Percentiles rank a stretch among this genome's conserved stretches.
phyloP scores from a whole-genome alignment of 2,329 filamentous ascomycete species.

The Aspergillus glaucus region DNA sequence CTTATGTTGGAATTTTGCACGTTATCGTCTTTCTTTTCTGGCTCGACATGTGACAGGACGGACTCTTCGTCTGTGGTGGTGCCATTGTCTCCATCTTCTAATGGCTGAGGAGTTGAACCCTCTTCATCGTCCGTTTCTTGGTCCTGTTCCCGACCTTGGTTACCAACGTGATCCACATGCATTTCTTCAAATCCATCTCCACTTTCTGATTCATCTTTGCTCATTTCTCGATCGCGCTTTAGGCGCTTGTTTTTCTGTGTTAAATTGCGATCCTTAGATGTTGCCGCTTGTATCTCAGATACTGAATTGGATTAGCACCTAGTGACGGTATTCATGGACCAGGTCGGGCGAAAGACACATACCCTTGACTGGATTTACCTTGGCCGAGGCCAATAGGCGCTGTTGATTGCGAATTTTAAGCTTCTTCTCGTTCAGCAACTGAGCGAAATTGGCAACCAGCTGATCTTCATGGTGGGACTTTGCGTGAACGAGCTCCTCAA shows the following conservation, averaged over 20 bases:
- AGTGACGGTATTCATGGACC: neutral
- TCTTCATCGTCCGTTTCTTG: slow-evolving; percentile 22
- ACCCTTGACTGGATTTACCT: slow-evolving; percentile 37
- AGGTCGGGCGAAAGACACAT: slow-evolving; percentile 3
- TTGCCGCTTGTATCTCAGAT: slow-evolving; percentile 18
- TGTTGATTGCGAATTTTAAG: slow-evolving; percentile 59
- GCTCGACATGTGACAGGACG: neutral
- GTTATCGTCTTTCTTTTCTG: neutral
- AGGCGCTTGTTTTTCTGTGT: slow-evolving; percentile 9
- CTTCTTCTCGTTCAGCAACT: slow-evolving; percentile 58
- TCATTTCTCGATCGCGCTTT: slow-evolving; percentile 23
- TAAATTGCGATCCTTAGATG: slow-evolving; percentile 8
- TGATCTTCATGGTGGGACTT: slow-evolving; percentile 53
- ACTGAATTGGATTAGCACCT: slow-evolving; percentile 13
- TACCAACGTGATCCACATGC: slow-evolving; percentile 23
- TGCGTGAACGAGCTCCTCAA: slow-evolving; percentile 52
- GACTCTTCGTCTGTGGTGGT: slow-evolving; percentile 27
- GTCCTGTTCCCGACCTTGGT: slow-evolving; percentile 8
- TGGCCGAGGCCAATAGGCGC: slow-evolving; percentile 47
- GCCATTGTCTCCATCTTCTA: slow-evolving; percentile 25
- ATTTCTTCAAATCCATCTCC: slow-evolving; percentile 34
- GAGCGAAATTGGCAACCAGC: slow-evolving; percentile 53
- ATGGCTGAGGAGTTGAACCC: slow-evolving; percentile 23
- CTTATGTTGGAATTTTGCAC: neutral
- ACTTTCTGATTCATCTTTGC: slow-evolving; percentile 20